Evolutionary conservation across 2,329 filamentous ascomycete species (phyloP).

Genomic region (Calonectria crousiana): DNA sequence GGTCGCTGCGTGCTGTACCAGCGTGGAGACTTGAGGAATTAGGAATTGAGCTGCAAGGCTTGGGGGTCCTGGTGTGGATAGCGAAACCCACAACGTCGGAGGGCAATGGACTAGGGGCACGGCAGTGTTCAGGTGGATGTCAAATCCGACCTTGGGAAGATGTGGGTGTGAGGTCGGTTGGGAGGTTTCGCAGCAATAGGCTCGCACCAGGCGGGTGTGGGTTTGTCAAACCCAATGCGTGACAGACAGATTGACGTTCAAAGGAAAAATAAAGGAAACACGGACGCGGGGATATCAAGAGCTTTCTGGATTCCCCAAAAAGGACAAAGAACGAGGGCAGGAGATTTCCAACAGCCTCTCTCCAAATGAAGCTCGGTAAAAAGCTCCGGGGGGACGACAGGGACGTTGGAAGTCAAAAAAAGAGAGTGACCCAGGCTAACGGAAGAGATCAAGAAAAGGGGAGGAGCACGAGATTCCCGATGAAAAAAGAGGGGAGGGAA

Average conservation of each 20-base stretch:
- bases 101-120: conserved; percentile 26
- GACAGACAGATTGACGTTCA: conserved; percentile 35
- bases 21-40: conserved; percentile 22
- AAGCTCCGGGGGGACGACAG: conserved; percentile 12
- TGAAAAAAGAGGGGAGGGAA: conserved; percentile 33
- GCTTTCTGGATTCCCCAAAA: conserved; percentile 14
- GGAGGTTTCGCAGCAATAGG: conserved; percentile 33
- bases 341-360: conserved; percentile 31
- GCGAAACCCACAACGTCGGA: conserved; percentile 39
- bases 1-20: conserved; percentile 22
- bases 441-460: conserved; percentile 23
- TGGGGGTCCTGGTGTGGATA: conserved; percentile 17
- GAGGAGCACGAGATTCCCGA: conserved; percentile 11
- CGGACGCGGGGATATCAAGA: conserved; percentile 27
- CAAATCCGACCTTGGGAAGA: conserved; percentile 39
- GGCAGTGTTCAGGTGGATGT: conserved; percentile 39
- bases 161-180: conserved; percentile 20
- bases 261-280: conserved; percentile 34
- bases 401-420: conserved; percentile 24
- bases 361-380: conserved; percentile 34
- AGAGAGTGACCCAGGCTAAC: conserved; percentile 36
- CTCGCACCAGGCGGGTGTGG: conserved; percentile 42
- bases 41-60: conserved; percentile 29
- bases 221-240: conserved; percentile 36
- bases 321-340: conserved; percentile 39